Evolutionary conservation across 768 basidiomycete genomes (phyloP).

Genomic region (Podaxis carcinomalis): DNA sequence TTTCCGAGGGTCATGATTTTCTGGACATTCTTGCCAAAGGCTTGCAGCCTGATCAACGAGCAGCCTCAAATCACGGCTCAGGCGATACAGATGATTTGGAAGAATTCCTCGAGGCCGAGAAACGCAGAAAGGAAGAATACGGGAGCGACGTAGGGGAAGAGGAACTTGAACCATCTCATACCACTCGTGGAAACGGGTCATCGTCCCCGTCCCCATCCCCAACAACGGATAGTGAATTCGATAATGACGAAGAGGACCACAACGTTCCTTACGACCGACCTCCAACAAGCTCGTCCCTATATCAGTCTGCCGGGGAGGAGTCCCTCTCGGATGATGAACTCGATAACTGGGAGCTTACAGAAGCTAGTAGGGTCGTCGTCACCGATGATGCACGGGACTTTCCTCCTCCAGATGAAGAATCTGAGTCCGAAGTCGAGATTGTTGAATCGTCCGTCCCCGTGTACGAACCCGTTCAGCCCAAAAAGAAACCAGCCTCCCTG

Average conservation of each 20-base stretch:
- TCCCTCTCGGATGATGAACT: constrained; percentile 43
- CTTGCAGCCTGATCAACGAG: constrained; percentile 18
- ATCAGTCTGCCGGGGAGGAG: constrained; percentile 6
- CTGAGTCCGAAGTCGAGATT: constrained; percentile 27
- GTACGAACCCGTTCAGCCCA: not conserved
- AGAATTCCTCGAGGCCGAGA: constrained; percentile 67
- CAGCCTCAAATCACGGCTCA: constrained; percentile 7
- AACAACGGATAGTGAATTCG: not conserved
- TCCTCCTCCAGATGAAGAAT: constrained; percentile 5
- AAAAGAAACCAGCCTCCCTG: not conserved
- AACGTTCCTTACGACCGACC: not conserved
- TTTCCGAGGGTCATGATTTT: constrained; percentile 31
- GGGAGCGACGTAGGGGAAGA: constrained; percentile 44
- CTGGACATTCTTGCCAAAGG: constrained; percentile 25
- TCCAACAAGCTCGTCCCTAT: not conserved
- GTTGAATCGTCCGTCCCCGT: constrained; percentile 18
- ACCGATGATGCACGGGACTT: constrained; percentile 15
- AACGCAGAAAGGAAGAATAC: constrained; percentile 40
- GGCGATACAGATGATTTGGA: constrained; percentile 58
- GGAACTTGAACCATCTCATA: constrained; percentile 11
- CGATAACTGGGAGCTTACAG: constrained; percentile 32
- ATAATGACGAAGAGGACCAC: constrained; percentile 8
- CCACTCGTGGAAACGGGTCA: constrained; percentile 14
- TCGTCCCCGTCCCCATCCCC: not conserved
- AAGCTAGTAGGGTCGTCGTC: constrained; percentile 34